Percentiles rank a stretch among this genome's conserved stretches.
Conservation (phyloP, 2,329 filamentous ascomycete genomes). For the Venturia asperata region DNA sequence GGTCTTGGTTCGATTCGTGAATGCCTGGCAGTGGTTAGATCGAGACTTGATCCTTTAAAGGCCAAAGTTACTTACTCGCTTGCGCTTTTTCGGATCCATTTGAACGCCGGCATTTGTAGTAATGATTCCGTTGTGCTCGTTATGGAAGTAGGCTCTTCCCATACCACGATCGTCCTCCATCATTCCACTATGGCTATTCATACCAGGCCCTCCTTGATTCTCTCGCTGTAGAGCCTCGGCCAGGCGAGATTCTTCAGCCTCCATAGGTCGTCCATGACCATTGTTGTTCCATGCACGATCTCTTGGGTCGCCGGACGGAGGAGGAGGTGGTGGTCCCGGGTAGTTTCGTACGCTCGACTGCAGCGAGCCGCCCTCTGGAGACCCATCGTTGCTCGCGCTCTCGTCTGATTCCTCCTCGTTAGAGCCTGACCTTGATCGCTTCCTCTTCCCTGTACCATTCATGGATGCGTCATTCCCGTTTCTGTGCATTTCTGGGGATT, state of each 20-base stretch:
- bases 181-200: background rate
- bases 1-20: conserved; percentile 93
- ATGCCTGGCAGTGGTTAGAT: conserved; percentile 46
- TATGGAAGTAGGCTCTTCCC: conserved; percentile 15
- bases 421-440: conserved; percentile 57
- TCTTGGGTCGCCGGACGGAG: background rate
- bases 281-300: conserved; percentile 11
- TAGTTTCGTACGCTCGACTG: conserved; percentile 7
- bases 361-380: background rate
- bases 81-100: conserved; percentile 39
- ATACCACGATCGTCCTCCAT: background rate
- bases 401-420: conserved; percentile 32
- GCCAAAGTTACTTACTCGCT: conserved; percentile 38
- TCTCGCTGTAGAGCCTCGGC: conserved; percentile 12
- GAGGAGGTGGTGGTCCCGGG: background rate
- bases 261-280: background rate
- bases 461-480: conserved; percentile 24
- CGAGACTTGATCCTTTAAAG: conserved; percentile 21
- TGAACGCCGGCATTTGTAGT: conserved; percentile 41
- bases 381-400: conserved; percentile 14
- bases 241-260: conserved; percentile 9
- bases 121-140: conserved; percentile 16
- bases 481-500: background rate
- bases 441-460: conserved; percentile 47
- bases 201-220: conserved; percentile 6